These are phyloP conservation scores for Mucor plumbeus DNA, from an alignment of 371 early-diverging fungal genomes.

Conservation along the genomic window DNA sequence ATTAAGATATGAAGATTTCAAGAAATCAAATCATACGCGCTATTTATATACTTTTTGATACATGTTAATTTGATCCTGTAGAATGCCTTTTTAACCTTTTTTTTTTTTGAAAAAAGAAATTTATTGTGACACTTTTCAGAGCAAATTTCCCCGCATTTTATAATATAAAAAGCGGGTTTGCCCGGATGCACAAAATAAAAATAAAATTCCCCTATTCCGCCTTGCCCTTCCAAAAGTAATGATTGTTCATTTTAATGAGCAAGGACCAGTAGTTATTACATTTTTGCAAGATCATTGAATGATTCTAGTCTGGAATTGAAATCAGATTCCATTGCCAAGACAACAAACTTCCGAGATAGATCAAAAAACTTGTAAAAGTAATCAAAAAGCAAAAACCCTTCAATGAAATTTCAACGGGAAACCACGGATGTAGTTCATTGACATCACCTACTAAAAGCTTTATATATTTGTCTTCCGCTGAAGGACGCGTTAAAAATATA, in stretches of 20 bases:
- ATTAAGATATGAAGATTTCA: too few relatives aligned
- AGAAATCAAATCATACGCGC: not conserved
- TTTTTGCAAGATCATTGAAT: too few relatives aligned
- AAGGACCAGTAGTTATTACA: not conserved
- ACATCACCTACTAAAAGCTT: slow-evolving; percentile 1
- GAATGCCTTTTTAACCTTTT: not conserved
- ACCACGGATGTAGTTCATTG: slow-evolving; percentile 1
- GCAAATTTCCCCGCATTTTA: not conserved
- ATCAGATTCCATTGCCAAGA: not conserved
- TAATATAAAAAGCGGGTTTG: not conserved
- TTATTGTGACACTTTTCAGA: not conserved
- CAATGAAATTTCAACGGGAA: not conserved
- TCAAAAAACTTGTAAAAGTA: too few relatives aligned
- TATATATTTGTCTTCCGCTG: slow-evolving; percentile 1
- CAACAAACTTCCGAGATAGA: not conserved
- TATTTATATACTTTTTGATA: not conserved
- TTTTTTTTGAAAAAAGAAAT: not conserved
- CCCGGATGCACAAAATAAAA: slow-evolving; percentile 1
- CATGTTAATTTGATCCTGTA: not conserved
- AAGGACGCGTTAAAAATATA: slow-evolving; percentile 2
- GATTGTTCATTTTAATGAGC: not conserved
- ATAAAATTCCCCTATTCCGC: not conserved
- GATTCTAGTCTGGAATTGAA: too few relatives aligned
- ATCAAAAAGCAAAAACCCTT: not conserved
- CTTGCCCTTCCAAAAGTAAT: not conserved